These are phyloP conservation scores for Aaosphaeria pasadenensis DNA, from an alignment of 2,329 filamentous ascomycete genomes.

Conservation along the genomic window DNA sequence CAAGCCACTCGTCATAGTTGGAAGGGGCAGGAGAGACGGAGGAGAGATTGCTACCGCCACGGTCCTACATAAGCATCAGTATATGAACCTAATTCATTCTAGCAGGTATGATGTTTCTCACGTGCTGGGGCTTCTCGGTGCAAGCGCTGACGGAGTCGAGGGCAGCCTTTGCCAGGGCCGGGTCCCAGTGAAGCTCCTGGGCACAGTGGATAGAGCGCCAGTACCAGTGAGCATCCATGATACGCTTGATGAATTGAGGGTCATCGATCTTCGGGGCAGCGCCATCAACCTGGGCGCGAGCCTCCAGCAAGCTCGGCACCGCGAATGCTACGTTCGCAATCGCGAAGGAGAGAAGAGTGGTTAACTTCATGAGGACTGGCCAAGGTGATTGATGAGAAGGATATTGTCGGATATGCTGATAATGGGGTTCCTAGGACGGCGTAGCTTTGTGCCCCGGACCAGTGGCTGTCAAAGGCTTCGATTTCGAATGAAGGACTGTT, in stretches of 20 bases:
- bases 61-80: slow-evolving; percentile 19
- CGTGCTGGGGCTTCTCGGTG: slow-evolving; percentile 23
- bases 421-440: no score
- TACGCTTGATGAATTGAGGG: slow-evolving; percentile 25
- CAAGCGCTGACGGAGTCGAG: slow-evolving; percentile 22
- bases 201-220: slow-evolving; percentile 36
- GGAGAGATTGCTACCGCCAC: slow-evolving; percentile 33
- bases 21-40: slow-evolving; percentile 18
- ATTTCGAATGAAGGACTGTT: no score
- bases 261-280: slow-evolving; percentile 24
- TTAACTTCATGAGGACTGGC: slow-evolving; percentile 23
- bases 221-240: slow-evolving; percentile 36
- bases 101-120: slow-evolving; percentile 8
- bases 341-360: slow-evolving; percentile 16
- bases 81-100: neutral
- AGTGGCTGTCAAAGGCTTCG: no score
- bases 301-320: slow-evolving; percentile 13
- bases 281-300: slow-evolving; percentile 12
- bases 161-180: slow-evolving; percentile 22
- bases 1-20: slow-evolving; percentile 24
- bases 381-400: neutral
- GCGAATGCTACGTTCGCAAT: slow-evolving; percentile 15
- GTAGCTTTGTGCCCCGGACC: no score
- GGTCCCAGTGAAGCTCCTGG: slow-evolving; percentile 32
- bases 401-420: neutral